phyloP scores from a whole-genome alignment of 108 stramenopile species.

The Skeletonema costatum region DNA sequence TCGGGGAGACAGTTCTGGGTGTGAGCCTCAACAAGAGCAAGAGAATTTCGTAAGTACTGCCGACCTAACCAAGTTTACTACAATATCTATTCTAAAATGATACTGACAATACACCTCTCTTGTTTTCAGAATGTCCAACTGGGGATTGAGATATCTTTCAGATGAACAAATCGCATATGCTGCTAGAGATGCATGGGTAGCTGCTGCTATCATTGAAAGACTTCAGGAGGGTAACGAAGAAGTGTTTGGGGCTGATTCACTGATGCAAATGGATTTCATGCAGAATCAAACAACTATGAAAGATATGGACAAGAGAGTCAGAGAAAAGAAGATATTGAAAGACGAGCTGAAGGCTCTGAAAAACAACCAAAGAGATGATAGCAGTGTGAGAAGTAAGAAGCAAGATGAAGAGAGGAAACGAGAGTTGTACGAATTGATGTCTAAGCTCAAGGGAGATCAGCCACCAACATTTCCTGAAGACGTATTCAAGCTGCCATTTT shows the following conservation, averaged over 20 bases:
- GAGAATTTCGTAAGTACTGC: not conserved
- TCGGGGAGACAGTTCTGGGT: conserved; percentile 50
- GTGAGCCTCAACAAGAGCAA: conserved; percentile 56
- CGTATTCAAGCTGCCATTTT: conserved; percentile 25
- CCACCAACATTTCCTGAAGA: conserved; percentile 31
- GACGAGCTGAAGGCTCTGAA: conserved; percentile 25
- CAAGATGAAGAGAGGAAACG: conserved; percentile 12
- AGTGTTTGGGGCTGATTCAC: conserved; percentile 34
- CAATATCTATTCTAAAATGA: not conserved
- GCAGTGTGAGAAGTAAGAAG: not conserved
- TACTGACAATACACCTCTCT: conserved; percentile 1
- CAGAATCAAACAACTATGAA: conserved; percentile 30
- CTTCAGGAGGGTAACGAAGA: conserved; percentile 33
- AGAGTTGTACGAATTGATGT: conserved; percentile 9
- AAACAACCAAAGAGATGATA: conserved; percentile 1
- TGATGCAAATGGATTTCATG: conserved; percentile 42
- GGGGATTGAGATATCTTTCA: conserved; percentile 59
- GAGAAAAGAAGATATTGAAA: conserved; percentile 34
- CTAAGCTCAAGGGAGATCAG: conserved; percentile 19
- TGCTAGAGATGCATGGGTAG: conserved; percentile 84
- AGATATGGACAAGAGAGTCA: conserved; percentile 42
- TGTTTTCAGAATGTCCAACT: conserved; percentile 46
- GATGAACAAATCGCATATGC: conserved; percentile 67
- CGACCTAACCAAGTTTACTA: too few relatives aligned
- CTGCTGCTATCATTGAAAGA: conserved; percentile 60